Base-by-base conservation (phyloP, 495 filamentous ascomycete species). In the Thozetella sp. region DNA sequence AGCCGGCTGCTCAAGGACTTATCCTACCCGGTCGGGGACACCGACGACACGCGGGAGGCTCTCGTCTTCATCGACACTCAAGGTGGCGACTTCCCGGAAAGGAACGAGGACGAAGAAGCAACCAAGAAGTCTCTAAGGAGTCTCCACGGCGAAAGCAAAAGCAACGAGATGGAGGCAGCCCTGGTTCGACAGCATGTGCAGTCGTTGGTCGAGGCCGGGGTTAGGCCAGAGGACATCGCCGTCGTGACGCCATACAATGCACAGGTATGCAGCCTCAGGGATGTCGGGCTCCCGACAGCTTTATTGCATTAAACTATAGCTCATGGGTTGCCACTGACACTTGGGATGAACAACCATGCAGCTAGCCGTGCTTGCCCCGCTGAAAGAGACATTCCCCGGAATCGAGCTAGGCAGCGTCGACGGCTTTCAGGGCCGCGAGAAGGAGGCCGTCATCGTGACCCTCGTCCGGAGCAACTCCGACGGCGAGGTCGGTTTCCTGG, bases 171-270 rank as follows among this genome's bases (percentile, higher is more conserved):
- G 80, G 95, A 99, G 71, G 95, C 92, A 1, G 80, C 87, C 48
- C 77, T 99, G 27, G 93, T 94, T 10, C 82, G 80, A 37, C 70
- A 80, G 64, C 93, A 99, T 69, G 90, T 97, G 23, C 70, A 80
- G 20, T 80, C 80, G 26, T 76, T 98, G 53, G 80, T 96, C n/a
- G 79, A 83, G 15, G 90, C 93, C 0, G 95, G 95, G 0, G 84
- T 98, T 12, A 78, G 75, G 54, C 76, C 90, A 0, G 88, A 91
- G 64, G 91, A 96, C 66, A 91, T 99, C 46, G 95, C 95, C 0
- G 89, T 99, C 10, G 87, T 99, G 22, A 97, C 95, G 25, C 95
- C 95, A 48, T 99, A 99, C 71, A 97, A 96, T 71, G 95, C 93
- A 12, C 95, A 99, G 81, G 85, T 88, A 72, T 30, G 77, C 62